Evolutionary conservation across 345 rosid species (phyloP).

Genomic region (thale cress (Arabidopsis thaliana)): DNA sequence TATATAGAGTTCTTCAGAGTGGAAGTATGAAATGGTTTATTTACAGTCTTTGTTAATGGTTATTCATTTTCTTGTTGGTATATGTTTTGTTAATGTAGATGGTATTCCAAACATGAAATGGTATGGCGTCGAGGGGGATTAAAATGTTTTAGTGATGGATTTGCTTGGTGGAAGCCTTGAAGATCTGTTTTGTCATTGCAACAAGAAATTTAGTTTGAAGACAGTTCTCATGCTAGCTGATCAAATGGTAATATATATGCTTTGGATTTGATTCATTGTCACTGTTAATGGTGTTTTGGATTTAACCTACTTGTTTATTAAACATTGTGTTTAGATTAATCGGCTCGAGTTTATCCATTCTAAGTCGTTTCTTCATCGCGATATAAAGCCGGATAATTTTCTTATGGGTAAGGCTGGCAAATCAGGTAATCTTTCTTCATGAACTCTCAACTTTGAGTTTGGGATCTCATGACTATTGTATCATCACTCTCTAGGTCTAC

Average conservation of each 20-base stretch:
- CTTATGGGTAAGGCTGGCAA: neutral
- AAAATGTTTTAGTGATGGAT: neutral
- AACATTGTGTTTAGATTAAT: neutral
- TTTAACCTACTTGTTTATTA: neutral
- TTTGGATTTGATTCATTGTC: neutral
- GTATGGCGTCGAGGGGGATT: neutral
- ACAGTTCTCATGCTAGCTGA: neutral
- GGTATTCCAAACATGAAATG: constrained; percentile 1
- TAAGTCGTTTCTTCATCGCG: neutral
- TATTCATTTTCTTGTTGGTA: neutral
- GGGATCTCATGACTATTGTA: neutral
- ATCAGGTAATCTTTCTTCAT: neutral
- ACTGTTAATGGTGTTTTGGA: no score
- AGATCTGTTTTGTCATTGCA: neutral
- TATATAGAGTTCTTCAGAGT: neutral
- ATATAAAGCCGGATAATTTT: neutral
- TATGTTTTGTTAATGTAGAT: neutral
- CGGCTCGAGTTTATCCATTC: neutral
- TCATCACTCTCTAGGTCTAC: neutral
- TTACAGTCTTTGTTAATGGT: no score
- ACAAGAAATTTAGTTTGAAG: neutral
- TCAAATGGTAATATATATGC: neutral
- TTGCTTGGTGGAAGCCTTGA: neutral
- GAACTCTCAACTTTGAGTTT: neutral
- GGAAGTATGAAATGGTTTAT: neutral